phyloP scores from a whole-genome alignment of 495 filamentous ascomycete genomes.

The Bombardia bombarda region DNA sequence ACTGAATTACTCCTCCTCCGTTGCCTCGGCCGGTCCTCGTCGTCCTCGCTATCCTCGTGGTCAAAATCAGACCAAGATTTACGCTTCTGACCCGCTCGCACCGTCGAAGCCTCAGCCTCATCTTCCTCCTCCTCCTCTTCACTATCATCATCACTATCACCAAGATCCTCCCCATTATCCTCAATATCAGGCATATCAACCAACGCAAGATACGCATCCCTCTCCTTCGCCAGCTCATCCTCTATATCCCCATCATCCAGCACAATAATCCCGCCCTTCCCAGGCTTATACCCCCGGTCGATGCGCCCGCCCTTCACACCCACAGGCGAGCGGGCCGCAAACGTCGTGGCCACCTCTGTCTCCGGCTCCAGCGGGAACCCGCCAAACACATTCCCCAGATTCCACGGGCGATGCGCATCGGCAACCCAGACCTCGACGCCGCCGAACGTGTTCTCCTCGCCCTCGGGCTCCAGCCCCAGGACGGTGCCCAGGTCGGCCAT shows the following conservation, averaged over 20 bases:
- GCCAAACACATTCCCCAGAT: conserved; percentile 86
- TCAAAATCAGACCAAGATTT: conserved; percentile 77
- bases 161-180: conserved; percentile 54
- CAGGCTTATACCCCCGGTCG: conserved; percentile 59
- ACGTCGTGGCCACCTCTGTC: conserved; percentile 36
- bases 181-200: conserved; percentile 85
- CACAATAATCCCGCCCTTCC: conserved; percentile 77
- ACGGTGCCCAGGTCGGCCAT: conserved; percentile 75
- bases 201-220: conserved; percentile 73
- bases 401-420: conserved; percentile 89
- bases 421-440: conserved; percentile 92
- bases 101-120: conserved; percentile 9
- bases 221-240: conserved; percentile 67
- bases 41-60: conserved; percentile 61
- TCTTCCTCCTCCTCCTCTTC: conserved; percentile 27
- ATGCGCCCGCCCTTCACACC: conserved; percentile 60
- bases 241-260: conserved; percentile 97
- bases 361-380: conserved; percentile 48
- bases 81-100: conserved; percentile 53
- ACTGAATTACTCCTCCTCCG: conserved; percentile 83
- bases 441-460: conserved; percentile 49
- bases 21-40: conserved; percentile 63
- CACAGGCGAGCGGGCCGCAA: conserved; percentile 38
- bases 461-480: conserved; percentile 56
- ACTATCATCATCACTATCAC: conserved; percentile 37